Percentiles rank a stretch among this genome's conserved stretches.
Evolutionary conservation across 2,329 filamentous ascomycete species (phyloP).

Genomic region (Neonectria hederae): DNA sequence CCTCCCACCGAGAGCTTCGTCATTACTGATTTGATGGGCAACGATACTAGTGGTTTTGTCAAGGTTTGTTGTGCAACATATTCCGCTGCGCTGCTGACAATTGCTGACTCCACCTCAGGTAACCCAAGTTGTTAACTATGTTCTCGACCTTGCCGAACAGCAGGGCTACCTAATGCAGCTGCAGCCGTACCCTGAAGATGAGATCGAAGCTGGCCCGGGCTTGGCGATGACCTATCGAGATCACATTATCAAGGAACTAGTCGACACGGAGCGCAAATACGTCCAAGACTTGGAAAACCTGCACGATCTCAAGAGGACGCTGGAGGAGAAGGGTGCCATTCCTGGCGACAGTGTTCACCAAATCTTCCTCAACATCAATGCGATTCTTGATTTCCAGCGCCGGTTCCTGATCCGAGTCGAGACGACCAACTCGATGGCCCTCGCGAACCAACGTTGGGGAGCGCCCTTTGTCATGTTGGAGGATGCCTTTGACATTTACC

Average conservation of each 20-base stretch:
- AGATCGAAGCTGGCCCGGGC: slow-evolving; percentile 59
- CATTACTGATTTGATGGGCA: slow-evolving; percentile 88
- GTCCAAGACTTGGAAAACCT: slow-evolving; percentile 96
- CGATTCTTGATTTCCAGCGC: slow-evolving; percentile 93
- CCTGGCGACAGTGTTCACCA: slow-evolving; percentile 91
- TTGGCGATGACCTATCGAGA: slow-evolving; percentile 80
- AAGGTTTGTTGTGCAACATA: slow-evolving; percentile 67
- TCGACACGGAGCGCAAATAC: slow-evolving; percentile 96
- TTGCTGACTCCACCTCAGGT: slow-evolving; percentile 57
- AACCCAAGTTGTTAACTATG: slow-evolving; percentile 89
- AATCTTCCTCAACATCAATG: slow-evolving; percentile 96
- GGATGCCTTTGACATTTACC: slow-evolving; percentile 90
- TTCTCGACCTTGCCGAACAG: slow-evolving; percentile 85
- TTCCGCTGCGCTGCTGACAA: background rate
- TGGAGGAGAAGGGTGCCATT: slow-evolving; percentile 88
- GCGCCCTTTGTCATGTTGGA: slow-evolving; percentile 86
- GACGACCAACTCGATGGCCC: slow-evolving; percentile 87
- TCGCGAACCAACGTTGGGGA: slow-evolving; percentile 89
- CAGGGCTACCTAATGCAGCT: slow-evolving; percentile 75
- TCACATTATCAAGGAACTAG: slow-evolving; percentile 89
- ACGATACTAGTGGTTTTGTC: slow-evolving; percentile 96
- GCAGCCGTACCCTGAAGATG: slow-evolving; percentile 67
- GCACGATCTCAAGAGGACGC: slow-evolving; percentile 87
- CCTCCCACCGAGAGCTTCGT: slow-evolving; percentile 87
- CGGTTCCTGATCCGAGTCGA: slow-evolving; percentile 95